phyloP scores from a whole-genome alignment of 2,329 filamentous ascomycete genomes.

The Stagonosporopsis vannaccii region DNA sequence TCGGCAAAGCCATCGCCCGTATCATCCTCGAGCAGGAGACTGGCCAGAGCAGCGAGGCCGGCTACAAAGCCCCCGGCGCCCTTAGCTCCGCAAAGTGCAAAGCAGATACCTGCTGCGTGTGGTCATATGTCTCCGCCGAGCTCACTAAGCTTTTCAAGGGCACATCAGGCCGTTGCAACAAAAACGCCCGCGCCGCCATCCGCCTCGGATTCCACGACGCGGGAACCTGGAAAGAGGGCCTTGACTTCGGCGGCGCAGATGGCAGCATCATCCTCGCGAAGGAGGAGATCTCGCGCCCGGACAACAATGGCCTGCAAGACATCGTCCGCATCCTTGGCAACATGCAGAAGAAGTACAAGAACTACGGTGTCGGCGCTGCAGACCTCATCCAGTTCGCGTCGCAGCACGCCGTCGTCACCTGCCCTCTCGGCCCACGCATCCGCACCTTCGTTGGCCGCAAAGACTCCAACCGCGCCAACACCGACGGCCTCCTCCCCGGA shows the following conservation, averaged over 20 bases:
- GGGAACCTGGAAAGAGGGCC: constrained; percentile 30
- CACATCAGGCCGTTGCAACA: constrained; percentile 32
- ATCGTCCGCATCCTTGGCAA: constrained; percentile 19
- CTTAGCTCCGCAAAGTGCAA: constrained; percentile 26
- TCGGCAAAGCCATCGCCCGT: constrained; percentile 28
- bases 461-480: constrained; percentile 30
- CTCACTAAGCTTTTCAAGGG: constrained; percentile 29
- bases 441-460: constrained; percentile 43
- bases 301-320: constrained; percentile 34
- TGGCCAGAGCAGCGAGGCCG: constrained; percentile 12
- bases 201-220: constrained; percentile 42
- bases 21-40: constrained; percentile 29
- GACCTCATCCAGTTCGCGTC: constrained; percentile 45
- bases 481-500: constrained; percentile 37
- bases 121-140: constrained; percentile 27
- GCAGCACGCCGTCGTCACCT: constrained; percentile 41
- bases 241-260: constrained; percentile 36
- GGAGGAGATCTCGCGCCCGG: constrained; percentile 25
- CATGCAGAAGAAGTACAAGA: constrained; percentile 13
- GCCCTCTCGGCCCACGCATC: constrained; percentile 43
- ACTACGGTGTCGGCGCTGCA: constrained; percentile 41
- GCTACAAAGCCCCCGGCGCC: constrained; percentile 19
- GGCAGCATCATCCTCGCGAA: constrained; percentile 34
- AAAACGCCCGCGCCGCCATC: constrained; percentile 31
- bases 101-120: constrained; percentile 37